These are phyloP conservation scores for Arthroderma uncinatum DNA, from an alignment of 2,329 filamentous ascomycete species.

Conservation along the genomic window DNA sequence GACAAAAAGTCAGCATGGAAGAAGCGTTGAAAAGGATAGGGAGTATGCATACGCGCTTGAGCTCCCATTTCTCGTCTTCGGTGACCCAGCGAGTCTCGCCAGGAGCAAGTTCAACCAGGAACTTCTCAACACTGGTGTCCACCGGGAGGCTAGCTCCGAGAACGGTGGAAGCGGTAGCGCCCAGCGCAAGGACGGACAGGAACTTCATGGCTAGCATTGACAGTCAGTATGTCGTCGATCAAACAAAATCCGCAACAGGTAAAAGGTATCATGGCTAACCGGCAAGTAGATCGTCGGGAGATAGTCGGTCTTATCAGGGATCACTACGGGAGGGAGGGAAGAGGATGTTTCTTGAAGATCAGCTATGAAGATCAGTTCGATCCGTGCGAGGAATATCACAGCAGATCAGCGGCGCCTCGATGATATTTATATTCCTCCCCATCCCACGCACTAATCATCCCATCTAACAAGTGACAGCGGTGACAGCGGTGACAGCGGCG, in stretches of 20 bases:
- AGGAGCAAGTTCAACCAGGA: slow-evolving; percentile 70
- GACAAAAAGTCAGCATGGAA: background rate
- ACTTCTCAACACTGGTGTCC: slow-evolving; percentile 32
- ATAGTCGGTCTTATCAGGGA: background rate
- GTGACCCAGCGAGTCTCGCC: slow-evolving; percentile 78
- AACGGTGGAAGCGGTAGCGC: slow-evolving; percentile 12
- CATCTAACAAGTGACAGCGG: background rate
- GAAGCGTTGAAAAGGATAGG: background rate
- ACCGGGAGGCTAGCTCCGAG: slow-evolving; percentile 3
- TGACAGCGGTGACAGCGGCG: background rate
- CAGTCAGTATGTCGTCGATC: background rate
- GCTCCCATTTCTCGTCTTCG: slow-evolving; percentile 88
- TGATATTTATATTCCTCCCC: slow-evolving; percentile 59
- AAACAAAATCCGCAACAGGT: background rate
- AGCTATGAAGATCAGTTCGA: slow-evolving; percentile 2
- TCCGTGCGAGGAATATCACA: background rate
- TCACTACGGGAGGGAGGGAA: background rate
- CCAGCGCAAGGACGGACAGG: slow-evolving; percentile 25
- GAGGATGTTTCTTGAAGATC: background rate
- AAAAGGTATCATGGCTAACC: background rate
- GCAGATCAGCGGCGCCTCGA: slow-evolving; percentile 54
- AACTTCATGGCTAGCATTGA: slow-evolving; percentile 26
- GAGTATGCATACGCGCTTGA: slow-evolving; percentile 54
- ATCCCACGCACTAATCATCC: slow-evolving; percentile 10
- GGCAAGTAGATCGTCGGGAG: background rate